Conservation (phyloP, 1,139 yeast species). For the Suhomyces bribrorum region DNA sequence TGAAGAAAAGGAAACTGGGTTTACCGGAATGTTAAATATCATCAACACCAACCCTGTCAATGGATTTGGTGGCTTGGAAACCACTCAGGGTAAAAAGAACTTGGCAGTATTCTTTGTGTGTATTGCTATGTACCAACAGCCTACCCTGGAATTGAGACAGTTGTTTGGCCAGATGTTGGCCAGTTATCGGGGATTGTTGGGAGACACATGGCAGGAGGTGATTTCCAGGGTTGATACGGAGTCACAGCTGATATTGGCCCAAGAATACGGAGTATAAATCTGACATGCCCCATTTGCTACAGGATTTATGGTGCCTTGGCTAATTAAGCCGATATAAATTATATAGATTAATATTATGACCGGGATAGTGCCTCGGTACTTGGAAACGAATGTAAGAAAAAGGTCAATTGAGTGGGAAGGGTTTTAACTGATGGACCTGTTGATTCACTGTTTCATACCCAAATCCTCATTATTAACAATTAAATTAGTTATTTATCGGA, state of each 20-base stretch:
- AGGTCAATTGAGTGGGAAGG: too few species aligned
- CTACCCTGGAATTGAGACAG: slow-evolving; percentile 47
- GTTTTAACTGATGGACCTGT: too few species aligned
- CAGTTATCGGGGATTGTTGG: slow-evolving; percentile 53
- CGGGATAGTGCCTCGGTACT: background rate
- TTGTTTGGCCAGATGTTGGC: slow-evolving; percentile 45
- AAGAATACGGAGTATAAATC: slow-evolving; percentile 22
- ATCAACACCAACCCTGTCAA: slow-evolving; percentile 64
- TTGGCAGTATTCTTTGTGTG: slow-evolving; percentile 62
- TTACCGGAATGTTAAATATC: slow-evolving; percentile 71
- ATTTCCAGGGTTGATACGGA: slow-evolving; percentile 36
- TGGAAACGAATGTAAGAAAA: background rate
- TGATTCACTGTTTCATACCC: too few species aligned
- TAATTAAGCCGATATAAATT: background rate
- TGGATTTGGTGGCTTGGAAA: slow-evolving; percentile 55
- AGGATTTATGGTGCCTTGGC: too few species aligned
- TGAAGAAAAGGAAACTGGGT: slow-evolving; percentile 78
- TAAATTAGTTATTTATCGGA: too few species aligned
- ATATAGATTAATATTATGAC: background rate
- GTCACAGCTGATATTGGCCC: slow-evolving; percentile 25
- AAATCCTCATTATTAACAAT: too few species aligned
- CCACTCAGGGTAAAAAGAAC: slow-evolving; percentile 47
- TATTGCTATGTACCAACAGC: slow-evolving; percentile 59
- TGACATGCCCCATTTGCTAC: too few species aligned
- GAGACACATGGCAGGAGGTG: slow-evolving; percentile 42